Evolutionary conservation across 768 basidiomycete species (phyloP).

Genomic region (Chalciporus chontae): DNA sequence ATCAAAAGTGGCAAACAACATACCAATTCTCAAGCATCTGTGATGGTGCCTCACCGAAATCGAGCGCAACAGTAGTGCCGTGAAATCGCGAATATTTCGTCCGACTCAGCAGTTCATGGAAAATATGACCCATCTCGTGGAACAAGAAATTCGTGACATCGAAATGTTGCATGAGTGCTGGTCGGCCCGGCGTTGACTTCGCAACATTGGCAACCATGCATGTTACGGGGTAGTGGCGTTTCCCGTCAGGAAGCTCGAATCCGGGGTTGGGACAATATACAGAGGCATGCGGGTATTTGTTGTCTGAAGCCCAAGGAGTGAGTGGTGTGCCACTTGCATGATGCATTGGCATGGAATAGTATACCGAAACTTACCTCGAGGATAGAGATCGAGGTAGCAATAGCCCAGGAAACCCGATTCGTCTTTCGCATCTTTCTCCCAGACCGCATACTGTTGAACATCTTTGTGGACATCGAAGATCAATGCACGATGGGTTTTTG

Average conservation of each 20-base stretch:
- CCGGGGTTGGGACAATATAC: constrained; percentile 75
- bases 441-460: constrained; percentile 77
- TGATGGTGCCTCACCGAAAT: constrained; percentile 86
- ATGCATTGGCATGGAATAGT: neutral
- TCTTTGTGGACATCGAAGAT: constrained; percentile 37
- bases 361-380: constrained; percentile 49
- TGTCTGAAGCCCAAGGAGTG: constrained; percentile 35
- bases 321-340: neutral
- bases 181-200: constrained; percentile 72
- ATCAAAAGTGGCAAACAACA: constrained; percentile 2
- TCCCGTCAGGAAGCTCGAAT: constrained; percentile 50
- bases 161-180: constrained; percentile 80
- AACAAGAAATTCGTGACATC: constrained; percentile 80
- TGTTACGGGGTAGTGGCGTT: constrained; percentile 65
- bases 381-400: constrained; percentile 84
- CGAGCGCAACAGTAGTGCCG: constrained; percentile 71
- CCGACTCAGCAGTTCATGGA: constrained; percentile 62
- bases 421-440: constrained; percentile 73
- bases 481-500: neutral
- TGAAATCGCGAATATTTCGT: constrained; percentile 77
- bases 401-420: constrained; percentile 74
- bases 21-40: constrained; percentile 92
- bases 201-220: constrained; percentile 89
- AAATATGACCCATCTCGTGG: constrained; percentile 81
- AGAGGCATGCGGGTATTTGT: constrained; percentile 80